Conservation (phyloP, 2,329 filamentous ascomycete genomes). For the Alternaria sp. region DNA sequence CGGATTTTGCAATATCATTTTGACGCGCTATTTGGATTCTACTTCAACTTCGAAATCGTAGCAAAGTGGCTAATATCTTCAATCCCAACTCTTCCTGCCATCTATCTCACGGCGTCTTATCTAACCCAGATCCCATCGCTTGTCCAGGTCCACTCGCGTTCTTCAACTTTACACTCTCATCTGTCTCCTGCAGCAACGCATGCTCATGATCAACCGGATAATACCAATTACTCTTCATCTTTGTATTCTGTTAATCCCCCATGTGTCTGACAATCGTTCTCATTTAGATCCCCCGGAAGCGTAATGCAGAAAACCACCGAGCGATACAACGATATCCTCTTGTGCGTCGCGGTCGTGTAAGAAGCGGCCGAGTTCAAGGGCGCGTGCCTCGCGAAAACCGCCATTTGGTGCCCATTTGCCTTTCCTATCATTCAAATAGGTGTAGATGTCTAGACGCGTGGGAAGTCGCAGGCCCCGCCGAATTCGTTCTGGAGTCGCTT, state of each 20-base stretch:
- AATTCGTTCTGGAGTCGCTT: constrained; percentile 9
- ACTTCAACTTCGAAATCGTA: not conserved
- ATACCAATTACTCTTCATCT: constrained; percentile 15
- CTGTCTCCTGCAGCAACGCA: constrained; percentile 14
- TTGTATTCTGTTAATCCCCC: constrained; percentile 8
- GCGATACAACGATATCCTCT: constrained; percentile 69
- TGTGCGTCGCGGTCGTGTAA: constrained; percentile 12
- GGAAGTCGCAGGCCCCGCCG: constrained; percentile 9
- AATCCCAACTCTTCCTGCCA: not conserved
- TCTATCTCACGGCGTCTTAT: not conserved
- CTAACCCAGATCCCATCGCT: constrained; percentile 3
- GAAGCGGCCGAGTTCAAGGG: constrained; percentile 14
- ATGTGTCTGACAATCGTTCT: constrained; percentile 3
- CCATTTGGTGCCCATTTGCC: constrained; percentile 11
- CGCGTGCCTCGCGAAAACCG: constrained; percentile 3
- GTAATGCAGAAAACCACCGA: constrained; percentile 84
- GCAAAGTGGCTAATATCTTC: not conserved
- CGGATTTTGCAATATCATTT: not conserved
- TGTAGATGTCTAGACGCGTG: constrained; percentile 11
- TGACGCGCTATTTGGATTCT: not conserved
- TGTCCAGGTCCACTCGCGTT: constrained; percentile 13
- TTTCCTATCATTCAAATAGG: constrained; percentile 12
- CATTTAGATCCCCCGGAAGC: constrained; percentile 72
- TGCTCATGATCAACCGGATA: constrained; percentile 10
- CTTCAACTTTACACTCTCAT: constrained; percentile 16